Percentiles rank a stretch among this genome's conserved stretches.
These are phyloP conservation scores for Jasminum sambac DNA, from an alignment of 257 asterid genomes.

Conservation along the genomic window DNA sequence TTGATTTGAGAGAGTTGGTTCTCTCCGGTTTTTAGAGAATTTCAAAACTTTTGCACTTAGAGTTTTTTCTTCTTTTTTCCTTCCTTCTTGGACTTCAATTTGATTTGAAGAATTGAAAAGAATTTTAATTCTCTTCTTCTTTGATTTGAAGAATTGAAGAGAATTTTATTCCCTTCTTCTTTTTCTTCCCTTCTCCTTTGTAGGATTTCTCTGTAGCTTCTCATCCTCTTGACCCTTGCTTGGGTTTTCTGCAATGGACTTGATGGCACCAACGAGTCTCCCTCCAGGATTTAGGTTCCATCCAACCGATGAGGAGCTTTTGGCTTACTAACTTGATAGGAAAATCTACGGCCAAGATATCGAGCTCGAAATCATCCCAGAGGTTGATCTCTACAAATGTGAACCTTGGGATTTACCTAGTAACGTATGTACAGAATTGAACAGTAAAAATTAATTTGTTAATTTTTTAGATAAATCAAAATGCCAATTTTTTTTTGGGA, in stretches of 20 bases:
- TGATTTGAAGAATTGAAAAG: no score
- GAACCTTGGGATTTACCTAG: slow-evolving; percentile 86
- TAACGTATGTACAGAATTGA: slow-evolving; percentile 5
- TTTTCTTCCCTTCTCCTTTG: no score
- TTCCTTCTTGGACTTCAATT: no score
- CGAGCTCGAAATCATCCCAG: slow-evolving; percentile 72
- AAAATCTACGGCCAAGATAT: slow-evolving; percentile 68
- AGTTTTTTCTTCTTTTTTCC: no score
- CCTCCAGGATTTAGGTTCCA: slow-evolving; percentile 78
- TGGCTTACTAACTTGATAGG: slow-evolving; percentile 61
- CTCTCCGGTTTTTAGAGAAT: no score
- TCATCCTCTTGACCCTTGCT: not conserved
- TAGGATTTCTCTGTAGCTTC: not conserved
- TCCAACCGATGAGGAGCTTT: slow-evolving; percentile 77
- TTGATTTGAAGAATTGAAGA: no score
- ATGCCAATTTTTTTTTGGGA: not conserved
- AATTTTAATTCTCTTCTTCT: no score
- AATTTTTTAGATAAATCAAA: not conserved
- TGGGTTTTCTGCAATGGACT: not conserved
- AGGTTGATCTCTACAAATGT: slow-evolving; percentile 70
- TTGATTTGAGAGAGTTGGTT: no score
- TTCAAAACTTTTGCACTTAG: no score
- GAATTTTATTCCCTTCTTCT: no score
- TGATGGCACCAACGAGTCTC: slow-evolving; percentile 57
- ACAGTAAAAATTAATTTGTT: not conserved